Evolutionary conservation across 805 yeast species (phyloP).

Genomic region (Tetrapisispora nanseiensis): DNA sequence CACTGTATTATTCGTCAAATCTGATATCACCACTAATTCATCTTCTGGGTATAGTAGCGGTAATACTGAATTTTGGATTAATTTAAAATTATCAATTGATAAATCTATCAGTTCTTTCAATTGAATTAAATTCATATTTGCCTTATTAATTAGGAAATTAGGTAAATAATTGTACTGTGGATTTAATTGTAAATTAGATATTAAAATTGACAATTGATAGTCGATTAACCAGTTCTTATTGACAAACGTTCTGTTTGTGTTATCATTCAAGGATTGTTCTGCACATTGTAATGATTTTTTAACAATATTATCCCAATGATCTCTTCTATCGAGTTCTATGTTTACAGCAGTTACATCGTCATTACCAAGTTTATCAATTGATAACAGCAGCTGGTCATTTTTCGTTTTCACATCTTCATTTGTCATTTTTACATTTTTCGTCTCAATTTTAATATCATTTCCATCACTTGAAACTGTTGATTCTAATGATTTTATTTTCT

Average conservation of each 20-base stretch:
- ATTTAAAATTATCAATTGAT: conserved; percentile 11
- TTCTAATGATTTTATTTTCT: conserved; percentile 12
- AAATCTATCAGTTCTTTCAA: conserved; percentile 6
- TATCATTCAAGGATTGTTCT: neutral
- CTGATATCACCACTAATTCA: conserved; percentile 6
- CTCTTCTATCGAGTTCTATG: conserved; percentile 10
- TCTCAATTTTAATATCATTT: too few relatives aligned
- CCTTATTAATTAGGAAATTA: conserved; percentile 13
- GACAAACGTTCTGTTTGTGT: neutral
- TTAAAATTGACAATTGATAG: conserved; percentile 6
- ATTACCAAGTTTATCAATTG: neutral
- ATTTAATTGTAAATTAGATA: conserved; percentile 14
- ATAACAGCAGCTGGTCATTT: too few relatives aligned
- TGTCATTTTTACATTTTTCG: too few relatives aligned
- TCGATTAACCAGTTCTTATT: conserved; percentile 4
- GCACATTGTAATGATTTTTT: neutral
- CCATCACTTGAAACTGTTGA: conserved; percentile 1
- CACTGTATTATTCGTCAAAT: conserved; percentile 4
- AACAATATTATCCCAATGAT: conserved; percentile 18
- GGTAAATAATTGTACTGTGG: conserved; percentile 12
- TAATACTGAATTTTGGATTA: conserved; percentile 15
- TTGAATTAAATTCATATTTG: conserved; percentile 7
- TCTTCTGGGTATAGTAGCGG: conserved; percentile 20
- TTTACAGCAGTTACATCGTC: neutral
- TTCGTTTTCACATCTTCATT: neutral